These are phyloP conservation scores for Penicillium lividum DNA, from an alignment of 495 filamentous ascomycete species.

Conservation along the genomic window DNA sequence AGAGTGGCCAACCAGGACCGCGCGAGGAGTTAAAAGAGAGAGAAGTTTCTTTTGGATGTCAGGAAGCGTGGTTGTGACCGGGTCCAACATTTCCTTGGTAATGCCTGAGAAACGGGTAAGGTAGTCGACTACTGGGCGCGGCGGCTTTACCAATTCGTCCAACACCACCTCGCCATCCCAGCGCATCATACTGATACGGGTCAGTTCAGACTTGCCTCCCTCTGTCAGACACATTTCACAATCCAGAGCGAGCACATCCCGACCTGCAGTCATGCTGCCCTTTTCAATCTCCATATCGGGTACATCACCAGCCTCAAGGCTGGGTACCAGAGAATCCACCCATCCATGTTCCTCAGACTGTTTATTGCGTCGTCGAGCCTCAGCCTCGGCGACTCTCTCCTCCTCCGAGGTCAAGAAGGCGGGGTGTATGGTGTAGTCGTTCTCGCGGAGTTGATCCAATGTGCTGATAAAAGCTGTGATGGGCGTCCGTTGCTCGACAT, in stretches of 20 bases:
- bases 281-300: slow-evolving; percentile 70
- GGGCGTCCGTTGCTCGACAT: slow-evolving; percentile 68
- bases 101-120: slow-evolving; percentile 89
- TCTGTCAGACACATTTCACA: slow-evolving; percentile 96
- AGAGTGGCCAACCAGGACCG: slow-evolving; percentile 88
- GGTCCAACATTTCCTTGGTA: slow-evolving; percentile 75
- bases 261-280: slow-evolving; percentile 81
- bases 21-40: slow-evolving; percentile 66
- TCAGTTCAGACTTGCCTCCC: slow-evolving; percentile 72
- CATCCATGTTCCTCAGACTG: slow-evolving; percentile 66
- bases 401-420: slow-evolving; percentile 52
- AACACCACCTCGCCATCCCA: slow-evolving; percentile 85
- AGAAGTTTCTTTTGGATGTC: slow-evolving; percentile 83
- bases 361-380: slow-evolving; percentile 44
- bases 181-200: slow-evolving; percentile 78
- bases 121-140: slow-evolving; percentile 82
- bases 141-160: slow-evolving; percentile 90
- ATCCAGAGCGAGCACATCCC: slow-evolving; percentile 80
- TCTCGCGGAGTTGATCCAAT: slow-evolving; percentile 72
- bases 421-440: slow-evolving; percentile 80
- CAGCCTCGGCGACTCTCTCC: slow-evolving; percentile 43
- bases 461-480: slow-evolving; percentile 75
- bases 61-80: slow-evolving; percentile 75
- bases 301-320: slow-evolving; percentile 63
- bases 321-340: slow-evolving; percentile 74